Evolutionary conservation across 148 eudicot genomes (phyloP), one percentile per base, ranked within the genome.

Genomic region (Euryodendron excelsum): DNA sequence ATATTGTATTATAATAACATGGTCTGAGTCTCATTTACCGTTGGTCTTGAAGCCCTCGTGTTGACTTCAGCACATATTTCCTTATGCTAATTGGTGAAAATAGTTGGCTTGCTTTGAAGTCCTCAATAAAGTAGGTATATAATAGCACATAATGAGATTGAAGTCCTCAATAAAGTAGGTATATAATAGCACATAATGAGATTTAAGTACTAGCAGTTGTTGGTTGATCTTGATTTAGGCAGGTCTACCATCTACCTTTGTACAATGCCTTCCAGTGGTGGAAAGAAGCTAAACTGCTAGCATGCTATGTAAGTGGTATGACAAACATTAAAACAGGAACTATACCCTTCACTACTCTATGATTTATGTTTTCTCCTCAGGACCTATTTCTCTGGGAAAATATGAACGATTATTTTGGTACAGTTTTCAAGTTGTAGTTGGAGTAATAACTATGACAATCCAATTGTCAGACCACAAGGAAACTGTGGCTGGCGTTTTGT

Each of bases 11-110:
- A 2, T 15, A 34, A 67, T 8, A 27, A 17, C 3, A 17, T 36
- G 61, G 23, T 34, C 48, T 30, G 47, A 75, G 36, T 67, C 60
- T 68, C 44, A 78, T 78, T 53, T 39, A 44, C 66, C 39, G 62
- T 39, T 41, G 3, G 3, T 71, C 33, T 34, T 70, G 60, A 27
- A 59, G 56, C 30, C 31, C 20, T 13, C 6, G 2, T 45, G 72
- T 68, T 3, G 18, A 66, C 27, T 20, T 66, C 14, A 41, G 8
- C 5, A 1, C 47, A 13, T 10, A 7, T 25, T 69, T 45, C 11
- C 34, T 71, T 28, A 10, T 17, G 5, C 25, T 28, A 23, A 50
- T 31, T 17, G 34, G 23, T 7, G 59, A 71, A 14, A 28, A 48
- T 11, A 25, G 7, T 62, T 27, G 55, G 18, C 17, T 15, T 23